Evolutionary conservation across 73 alveolate genomes (phyloP).

Genomic region (Paramecium octaurelia): DNA sequence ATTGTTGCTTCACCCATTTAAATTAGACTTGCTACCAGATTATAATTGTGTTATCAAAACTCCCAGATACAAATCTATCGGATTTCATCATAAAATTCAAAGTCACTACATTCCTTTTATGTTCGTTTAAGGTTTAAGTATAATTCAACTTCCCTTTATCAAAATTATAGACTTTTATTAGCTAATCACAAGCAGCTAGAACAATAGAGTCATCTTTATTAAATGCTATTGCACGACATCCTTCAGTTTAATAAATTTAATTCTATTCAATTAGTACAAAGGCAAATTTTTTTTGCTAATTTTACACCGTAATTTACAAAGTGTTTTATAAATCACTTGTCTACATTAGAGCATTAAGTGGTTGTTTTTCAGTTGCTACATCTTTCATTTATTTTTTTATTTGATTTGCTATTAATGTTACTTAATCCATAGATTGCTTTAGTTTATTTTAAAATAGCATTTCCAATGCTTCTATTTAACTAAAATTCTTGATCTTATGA

Average conservation of each 20-base stretch:
- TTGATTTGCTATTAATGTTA: background rate
- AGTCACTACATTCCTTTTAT: background rate
- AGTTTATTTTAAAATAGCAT: background rate
- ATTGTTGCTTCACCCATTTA: background rate
- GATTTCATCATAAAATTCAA: background rate
- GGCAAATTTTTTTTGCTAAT: too few species aligned
- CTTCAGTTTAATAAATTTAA: background rate
- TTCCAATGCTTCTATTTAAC: background rate
- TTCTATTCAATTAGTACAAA: slow-evolving; percentile 10
- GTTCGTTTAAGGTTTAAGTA: background rate
- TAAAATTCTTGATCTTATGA: background rate
- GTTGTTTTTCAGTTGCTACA: too few species aligned
- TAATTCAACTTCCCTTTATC: background rate
- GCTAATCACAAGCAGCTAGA: background rate
- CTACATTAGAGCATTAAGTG: background rate
- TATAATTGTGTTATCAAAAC: background rate
- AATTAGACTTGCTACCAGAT: background rate
- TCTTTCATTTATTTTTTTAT: too few species aligned
- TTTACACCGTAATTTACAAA: too few species aligned
- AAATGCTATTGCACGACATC: background rate
- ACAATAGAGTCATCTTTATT: background rate
- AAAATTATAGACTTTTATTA: background rate
- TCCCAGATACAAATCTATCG: background rate
- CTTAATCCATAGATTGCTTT: background rate
- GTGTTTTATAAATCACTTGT: background rate